Percentiles rank a stretch among this genome's conserved stretches.
phyloP scores from a whole-genome alignment of 1,284 basidiomycete genomes.

The Fomitopsis betulina region DNA sequence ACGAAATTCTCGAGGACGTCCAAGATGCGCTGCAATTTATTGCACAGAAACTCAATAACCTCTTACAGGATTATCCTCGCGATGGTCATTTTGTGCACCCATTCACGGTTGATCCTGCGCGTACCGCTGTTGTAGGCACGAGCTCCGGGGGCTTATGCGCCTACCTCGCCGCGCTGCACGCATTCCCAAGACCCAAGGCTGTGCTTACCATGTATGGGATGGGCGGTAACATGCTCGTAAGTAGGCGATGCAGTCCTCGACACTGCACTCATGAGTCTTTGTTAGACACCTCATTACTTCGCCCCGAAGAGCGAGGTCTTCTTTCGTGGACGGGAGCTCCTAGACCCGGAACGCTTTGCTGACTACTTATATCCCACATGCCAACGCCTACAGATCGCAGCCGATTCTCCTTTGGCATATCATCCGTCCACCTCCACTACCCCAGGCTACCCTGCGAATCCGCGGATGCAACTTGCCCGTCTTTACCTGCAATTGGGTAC shows the following conservation, averaged over 20 bases:
- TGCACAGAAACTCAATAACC: constrained; percentile 20
- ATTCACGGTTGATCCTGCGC: constrained; percentile 34
- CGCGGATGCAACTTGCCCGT: constrained; percentile 53
- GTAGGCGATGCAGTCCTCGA: constrained; percentile 15
- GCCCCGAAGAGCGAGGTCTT: constrained; percentile 34
- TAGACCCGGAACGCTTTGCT: constrained; percentile 28
- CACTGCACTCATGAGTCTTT: neutral
- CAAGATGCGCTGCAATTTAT: constrained; percentile 50
- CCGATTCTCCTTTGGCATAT: constrained; percentile 47
- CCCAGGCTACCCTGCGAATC: constrained; percentile 56
- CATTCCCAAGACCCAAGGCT: constrained; percentile 45
- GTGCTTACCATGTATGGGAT: constrained; percentile 57
- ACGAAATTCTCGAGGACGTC: constrained; percentile 53
- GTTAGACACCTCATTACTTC: constrained; percentile 35
- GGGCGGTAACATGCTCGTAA: constrained; percentile 57
- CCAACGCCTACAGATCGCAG: constrained; percentile 23
- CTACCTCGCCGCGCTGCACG: constrained; percentile 54
- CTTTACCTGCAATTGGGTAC: constrained; percentile 56
- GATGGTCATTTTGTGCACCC: neutral
- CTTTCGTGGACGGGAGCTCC: constrained; percentile 35
- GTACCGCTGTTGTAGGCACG: constrained; percentile 51
- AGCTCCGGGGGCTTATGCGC: constrained; percentile 63
- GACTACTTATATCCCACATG: constrained; percentile 30
- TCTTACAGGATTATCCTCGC: constrained; percentile 3
- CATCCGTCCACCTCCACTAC: constrained; percentile 38